A percentile compares a stretch with the other conserved stretches of the same genome.
Evolutionary conservation across 2,329 filamentous ascomycete genomes (phyloP).

Genomic region (Coniochaeta prunicola): DNA sequence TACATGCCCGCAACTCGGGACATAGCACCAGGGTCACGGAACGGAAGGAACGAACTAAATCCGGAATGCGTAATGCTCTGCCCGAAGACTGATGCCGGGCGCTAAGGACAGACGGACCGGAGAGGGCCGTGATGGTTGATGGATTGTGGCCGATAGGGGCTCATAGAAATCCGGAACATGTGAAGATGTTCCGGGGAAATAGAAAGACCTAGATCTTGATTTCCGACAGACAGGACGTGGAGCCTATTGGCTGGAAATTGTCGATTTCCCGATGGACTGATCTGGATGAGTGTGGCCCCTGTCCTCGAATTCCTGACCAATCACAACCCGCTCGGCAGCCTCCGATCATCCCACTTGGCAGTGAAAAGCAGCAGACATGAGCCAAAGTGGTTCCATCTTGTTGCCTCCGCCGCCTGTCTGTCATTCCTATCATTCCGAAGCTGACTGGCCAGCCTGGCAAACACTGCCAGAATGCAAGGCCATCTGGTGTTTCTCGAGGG

Average conservation of each 20-base stretch:
- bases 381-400: neutral
- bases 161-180: neutral
- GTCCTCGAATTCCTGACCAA: neutral
- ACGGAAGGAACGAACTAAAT: neutral
- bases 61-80: neutral
- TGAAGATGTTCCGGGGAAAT: neutral
- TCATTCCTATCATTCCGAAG: neutral
- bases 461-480: neutral
- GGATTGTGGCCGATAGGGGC: neutral
- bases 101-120: neutral
- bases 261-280: neutral
- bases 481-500: slow-evolving; percentile 1
- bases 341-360: neutral
- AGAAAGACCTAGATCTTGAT: neutral
- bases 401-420: neutral
- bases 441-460: too few relatives aligned
- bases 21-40: neutral
- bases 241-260: neutral
- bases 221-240: neutral
- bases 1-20: too few relatives aligned
- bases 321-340: neutral
- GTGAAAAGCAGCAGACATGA: neutral
- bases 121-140: neutral
- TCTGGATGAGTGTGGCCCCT: neutral
- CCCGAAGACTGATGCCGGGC: neutral